Evolutionary conservation across 305 asterid genomes (phyloP), one percentile per base, ranked within the genome.

Genomic region (Solanum hybrid): DNA sequence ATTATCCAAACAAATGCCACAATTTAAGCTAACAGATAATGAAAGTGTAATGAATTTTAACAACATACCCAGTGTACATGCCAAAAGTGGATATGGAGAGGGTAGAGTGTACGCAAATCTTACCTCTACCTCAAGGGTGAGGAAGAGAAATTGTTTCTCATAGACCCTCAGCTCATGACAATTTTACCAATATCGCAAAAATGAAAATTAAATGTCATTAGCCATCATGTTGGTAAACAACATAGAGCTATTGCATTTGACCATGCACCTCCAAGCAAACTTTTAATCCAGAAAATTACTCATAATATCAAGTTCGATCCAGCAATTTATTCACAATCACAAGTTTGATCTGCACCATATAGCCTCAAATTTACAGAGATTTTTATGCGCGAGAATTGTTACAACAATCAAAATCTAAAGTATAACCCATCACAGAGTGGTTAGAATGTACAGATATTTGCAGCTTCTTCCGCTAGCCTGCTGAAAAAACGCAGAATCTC

Each of bases 381-480:
- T 57, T 84, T 57, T 5, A 83, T 1, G 29, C 8, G 42, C 31
- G 73, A 51, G 67, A 6, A 84, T 20, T 84, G 88, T 51, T 84
- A 84, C 75, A 51, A 51, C 88, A 57, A 84, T 84, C 18, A 84
- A 51, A 84, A 46, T 51, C 75, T 18, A 13, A 29, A 29, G 87
- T 83, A n/a, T 11, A 80, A 80, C 34, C 12, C 33, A 80, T 39
- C 64, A 13, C 18, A 37, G n/a, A 37, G 64, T 28, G 42, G 75
- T 84, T 46, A 84, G 88, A 6, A 84, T 51, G 33, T 84, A 84
- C 88, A 83, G 42, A 51, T 84, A 84, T 84, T 84, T 84, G 75
- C 75, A 84, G 42, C 42, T 84, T 84, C 31, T 84, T 84, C 87
- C 12, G 75, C 42, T 31, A 84, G 42, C 88, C 75, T 51, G 75